phyloP scores from a whole-genome alignment of 2,329 filamentous ascomycete species.

The Fusarium sterilihyphosum region DNA sequence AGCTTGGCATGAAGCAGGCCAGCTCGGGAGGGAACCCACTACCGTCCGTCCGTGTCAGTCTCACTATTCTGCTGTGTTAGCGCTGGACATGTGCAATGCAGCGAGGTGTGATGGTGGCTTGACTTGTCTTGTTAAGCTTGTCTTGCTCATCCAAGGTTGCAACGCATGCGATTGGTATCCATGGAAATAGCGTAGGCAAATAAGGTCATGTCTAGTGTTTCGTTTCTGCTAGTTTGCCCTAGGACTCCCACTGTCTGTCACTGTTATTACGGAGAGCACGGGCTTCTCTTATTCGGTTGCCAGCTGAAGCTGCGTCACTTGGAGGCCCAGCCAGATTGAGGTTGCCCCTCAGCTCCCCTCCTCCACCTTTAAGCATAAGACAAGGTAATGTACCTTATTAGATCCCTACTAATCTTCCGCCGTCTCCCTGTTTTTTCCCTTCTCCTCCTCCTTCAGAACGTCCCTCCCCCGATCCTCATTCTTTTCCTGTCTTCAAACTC shows the following conservation, averaged over 20 bases:
- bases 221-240: slow-evolving; percentile 30
- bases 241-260: slow-evolving; percentile 11
- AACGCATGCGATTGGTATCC: slow-evolving; percentile 10
- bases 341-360: slow-evolving; percentile 42
- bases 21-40: slow-evolving; percentile 26
- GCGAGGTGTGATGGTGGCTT: slow-evolving; percentile 4
- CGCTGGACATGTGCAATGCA: slow-evolving; percentile 14
- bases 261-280: slow-evolving; percentile 15
- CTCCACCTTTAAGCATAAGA: slow-evolving; percentile 16
- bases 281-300: slow-evolving; percentile 2
- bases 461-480: not conserved
- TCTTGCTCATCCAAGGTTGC: slow-evolving; percentile 13
- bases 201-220: slow-evolving; percentile 18
- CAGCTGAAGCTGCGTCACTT: slow-evolving; percentile 44
- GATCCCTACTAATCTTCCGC: slow-evolving; percentile 19
- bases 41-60: not conserved
- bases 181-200: slow-evolving; percentile 11
- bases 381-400: not conserved
- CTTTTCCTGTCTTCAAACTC: not conserved
- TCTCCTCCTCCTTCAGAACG: slow-evolving; percentile 10
- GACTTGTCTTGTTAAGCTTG: slow-evolving; percentile 5
- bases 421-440: slow-evolving; percentile 21
- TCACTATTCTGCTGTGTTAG: slow-evolving; percentile 14
- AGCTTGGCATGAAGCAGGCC: slow-evolving; percentile 5
- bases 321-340: not conserved